Evolutionary conservation across 805 yeast species (phyloP), one percentile per base, ranked within the genome.

Genomic region (Suhomyces vadensis): DNA sequence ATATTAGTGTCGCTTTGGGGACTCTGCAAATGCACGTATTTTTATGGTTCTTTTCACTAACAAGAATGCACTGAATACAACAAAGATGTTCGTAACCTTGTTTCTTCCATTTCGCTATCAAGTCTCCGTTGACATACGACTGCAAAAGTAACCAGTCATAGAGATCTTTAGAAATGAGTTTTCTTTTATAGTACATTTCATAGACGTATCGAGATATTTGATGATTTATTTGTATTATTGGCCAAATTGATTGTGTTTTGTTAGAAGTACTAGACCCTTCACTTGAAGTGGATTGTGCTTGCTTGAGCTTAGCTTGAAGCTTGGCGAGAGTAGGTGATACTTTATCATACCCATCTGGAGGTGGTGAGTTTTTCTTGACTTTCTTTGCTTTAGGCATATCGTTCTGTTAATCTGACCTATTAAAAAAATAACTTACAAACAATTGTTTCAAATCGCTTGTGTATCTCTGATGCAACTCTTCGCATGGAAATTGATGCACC

Each of bases 41-140:
- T 33, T 54, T 55, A 53, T 83, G 85, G 53, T 78, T 78, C 36
- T 75, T 81, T 49, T 85, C 89, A 29, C 63, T 63, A 21, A 73
- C 73, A 55, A 79, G 79, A 25, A 90, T 87, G 60, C 97, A 90
- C 50, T 77, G 74, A 47, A 90, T 62, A 60, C 97, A 90, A 58
- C 97, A 90, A 37, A 90, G 66, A 44, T 83, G 78, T 58, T 90
- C 97, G 61, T 90, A 90, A 7, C 97, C 97, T 56, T 79, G 82
- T 56, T 83, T 83, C 63, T 79, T 81, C 91, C 91, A 85, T 50
- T 70, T 90, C 17, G 96, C 92, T 23, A 90, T 87, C 44, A 90
- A 65, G 35, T 79, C 75, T 5, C 71, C 78, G 57, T 90, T 92
- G 2, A 79, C 86, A 49, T 79, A 78, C 46, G 79, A 77, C 52